Conservation (phyloP, 2,329 filamentous ascomycete genomes). For the Aureobasidium pullulans region DNA sequence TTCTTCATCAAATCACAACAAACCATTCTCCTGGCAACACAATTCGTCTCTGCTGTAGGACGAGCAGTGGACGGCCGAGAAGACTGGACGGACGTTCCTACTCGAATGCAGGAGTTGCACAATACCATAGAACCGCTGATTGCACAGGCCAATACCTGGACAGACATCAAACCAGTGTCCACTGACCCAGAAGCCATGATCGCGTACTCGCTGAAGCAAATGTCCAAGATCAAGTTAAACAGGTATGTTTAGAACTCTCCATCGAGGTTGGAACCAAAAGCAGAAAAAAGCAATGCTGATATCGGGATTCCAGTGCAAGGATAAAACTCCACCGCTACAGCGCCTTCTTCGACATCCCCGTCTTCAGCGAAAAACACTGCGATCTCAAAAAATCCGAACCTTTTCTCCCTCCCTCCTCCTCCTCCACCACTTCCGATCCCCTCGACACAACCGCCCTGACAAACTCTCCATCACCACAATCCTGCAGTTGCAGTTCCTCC, state of each 20-base stretch:
- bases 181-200: constrained; percentile 36
- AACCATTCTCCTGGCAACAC: constrained; percentile 4
- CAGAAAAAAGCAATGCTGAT: too few species aligned
- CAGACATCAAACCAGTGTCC: constrained; percentile 27
- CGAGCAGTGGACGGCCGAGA: neutral
- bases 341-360: constrained; percentile 44
- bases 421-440: neutral
- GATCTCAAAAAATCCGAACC: constrained; percentile 35
- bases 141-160: constrained; percentile 16
- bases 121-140: neutral
- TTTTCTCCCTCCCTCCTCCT: neutral
- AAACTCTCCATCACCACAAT: neutral
- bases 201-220: constrained; percentile 38
- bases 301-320: constrained; percentile 32
- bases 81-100: neutral
- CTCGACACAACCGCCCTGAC: neutral
- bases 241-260: constrained; percentile 26
- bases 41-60: constrained; percentile 5
- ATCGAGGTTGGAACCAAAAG: too few species aligned
- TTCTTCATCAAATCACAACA: constrained; percentile 13
- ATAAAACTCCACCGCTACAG: constrained; percentile 48
- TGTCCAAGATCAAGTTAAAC: constrained; percentile 45
- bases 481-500: constrained; percentile 15
- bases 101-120: constrained; percentile 4
- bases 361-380: constrained; percentile 45